phyloP scores from a whole-genome alignment of 2,329 filamentous ascomycete species.

The Rutstroemia sp. region DNA sequence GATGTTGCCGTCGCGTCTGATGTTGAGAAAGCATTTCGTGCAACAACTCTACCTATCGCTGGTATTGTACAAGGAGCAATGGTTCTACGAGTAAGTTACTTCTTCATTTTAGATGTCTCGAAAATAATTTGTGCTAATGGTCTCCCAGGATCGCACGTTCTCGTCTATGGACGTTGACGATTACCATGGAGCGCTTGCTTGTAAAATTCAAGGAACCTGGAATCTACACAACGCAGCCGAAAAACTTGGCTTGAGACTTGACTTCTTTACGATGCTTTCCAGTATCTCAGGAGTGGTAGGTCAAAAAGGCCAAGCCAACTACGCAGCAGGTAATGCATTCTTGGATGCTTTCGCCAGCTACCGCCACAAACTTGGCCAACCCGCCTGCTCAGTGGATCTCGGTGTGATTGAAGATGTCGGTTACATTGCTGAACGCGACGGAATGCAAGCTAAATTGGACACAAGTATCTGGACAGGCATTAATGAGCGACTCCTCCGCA shows the following conservation, averaged over 20 bases:
- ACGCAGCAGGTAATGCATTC: conserved; percentile 43
- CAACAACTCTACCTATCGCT: conserved; percentile 8
- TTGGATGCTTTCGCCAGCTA: conserved; percentile 28
- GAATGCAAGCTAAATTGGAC: neutral
- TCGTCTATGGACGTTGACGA: conserved; percentile 13
- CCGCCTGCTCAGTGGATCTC: neutral
- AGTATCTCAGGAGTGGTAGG: conserved; percentile 32
- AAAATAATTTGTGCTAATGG: neutral
- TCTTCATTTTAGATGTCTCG: neutral
- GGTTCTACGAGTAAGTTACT: conserved; percentile 22
- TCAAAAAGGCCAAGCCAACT: conserved; percentile 36
- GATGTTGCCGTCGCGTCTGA: neutral
- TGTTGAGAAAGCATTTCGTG: conserved; percentile 10
- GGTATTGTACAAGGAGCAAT: conserved; percentile 30
- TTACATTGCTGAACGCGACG: conserved; percentile 8
- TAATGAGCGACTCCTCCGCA: neutral
- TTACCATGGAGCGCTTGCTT: conserved; percentile 5
- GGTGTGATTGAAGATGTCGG: conserved; percentile 30
- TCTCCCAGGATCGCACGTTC: conserved; percentile 18
- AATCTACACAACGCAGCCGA: conserved; percentile 17
- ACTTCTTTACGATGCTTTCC: conserved; percentile 36
- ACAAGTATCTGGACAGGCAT: neutral
- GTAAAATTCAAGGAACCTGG: conserved; percentile 19
- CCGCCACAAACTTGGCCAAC: neutral
- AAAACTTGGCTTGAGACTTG: conserved; percentile 26